Percentiles rank a stretch among this genome's conserved stretches.
Conservation (phyloP, 2,329 filamentous ascomycete species). For the Penicillium griseofulvum region DNA sequence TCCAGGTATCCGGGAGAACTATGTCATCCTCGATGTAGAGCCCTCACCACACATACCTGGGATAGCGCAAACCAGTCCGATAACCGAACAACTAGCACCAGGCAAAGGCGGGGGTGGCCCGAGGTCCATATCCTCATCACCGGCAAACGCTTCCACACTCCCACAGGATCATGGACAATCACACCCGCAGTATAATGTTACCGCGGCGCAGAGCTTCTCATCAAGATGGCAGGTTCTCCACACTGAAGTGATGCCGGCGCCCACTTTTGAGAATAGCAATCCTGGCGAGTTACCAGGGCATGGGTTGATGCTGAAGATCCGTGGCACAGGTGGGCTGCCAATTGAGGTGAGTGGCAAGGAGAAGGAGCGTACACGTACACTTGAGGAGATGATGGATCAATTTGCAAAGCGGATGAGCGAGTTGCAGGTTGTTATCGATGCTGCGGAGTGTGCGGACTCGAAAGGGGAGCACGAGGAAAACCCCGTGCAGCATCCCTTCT, state of each 20-base stretch:
- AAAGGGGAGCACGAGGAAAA: background rate
- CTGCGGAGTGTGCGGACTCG: conserved; percentile 18
- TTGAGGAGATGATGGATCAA: conserved; percentile 49
- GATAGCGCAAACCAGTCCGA: background rate
- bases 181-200: conserved; percentile 50
- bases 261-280: conserved; percentile 60
- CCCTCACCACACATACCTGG: conserved; percentile 12
- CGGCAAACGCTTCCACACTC: conserved; percentile 9
- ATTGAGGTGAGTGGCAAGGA: conserved; percentile 20
- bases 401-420: conserved; percentile 47
- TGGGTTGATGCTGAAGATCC: conserved; percentile 47
- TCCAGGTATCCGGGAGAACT: conserved; percentile 53
- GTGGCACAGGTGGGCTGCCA: conserved; percentile 39
- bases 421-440: conserved; percentile 44
- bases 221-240: conserved; percentile 68
- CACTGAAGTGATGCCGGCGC: conserved; percentile 56
- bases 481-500: background rate
- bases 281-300: conserved; percentile 50
- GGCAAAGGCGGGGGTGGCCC: conserved; percentile 4
- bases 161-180: conserved; percentile 7
- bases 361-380: conserved; percentile 24
- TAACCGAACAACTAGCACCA: background rate
- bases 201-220: conserved; percentile 69
- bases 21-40: conserved; percentile 57
- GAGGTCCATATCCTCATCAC: conserved; percentile 26